These are phyloP conservation scores for Claviceps citrina DNA, from an alignment of 2,329 filamentous ascomycete genomes.

Conservation along the genomic window DNA sequence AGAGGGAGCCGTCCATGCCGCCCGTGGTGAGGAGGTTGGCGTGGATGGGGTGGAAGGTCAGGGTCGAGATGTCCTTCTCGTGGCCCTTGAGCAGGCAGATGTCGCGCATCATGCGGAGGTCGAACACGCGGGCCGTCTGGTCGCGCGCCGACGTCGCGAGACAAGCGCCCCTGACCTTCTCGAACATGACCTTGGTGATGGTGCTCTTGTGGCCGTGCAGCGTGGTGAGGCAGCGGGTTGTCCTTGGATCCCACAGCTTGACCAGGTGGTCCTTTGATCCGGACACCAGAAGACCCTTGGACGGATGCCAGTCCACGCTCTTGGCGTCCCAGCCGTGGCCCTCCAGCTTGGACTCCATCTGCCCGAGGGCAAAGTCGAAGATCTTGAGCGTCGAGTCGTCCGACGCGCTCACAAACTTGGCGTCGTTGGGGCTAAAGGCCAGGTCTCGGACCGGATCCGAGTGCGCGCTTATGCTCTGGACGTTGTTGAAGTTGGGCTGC, in stretches of 20 bases:
- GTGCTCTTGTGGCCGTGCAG: constrained; percentile 96
- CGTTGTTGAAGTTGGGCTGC: constrained; percentile 98
- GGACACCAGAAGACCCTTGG: constrained; percentile 83
- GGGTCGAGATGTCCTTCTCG: constrained; percentile 86
- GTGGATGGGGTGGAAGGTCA: constrained; percentile 90
- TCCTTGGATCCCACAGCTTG: constrained; percentile 96
- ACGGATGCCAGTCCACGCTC: constrained; percentile 92
- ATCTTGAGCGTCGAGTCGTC: constrained; percentile 91
- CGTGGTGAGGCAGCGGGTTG: constrained; percentile 76
- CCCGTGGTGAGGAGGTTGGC: constrained; percentile 79
- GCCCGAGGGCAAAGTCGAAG: constrained; percentile 82
- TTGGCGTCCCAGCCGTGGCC: constrained; percentile 99
- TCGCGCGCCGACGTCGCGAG: constrained; percentile 88
- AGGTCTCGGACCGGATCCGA: constrained; percentile 79
- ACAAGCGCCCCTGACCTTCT: constrained; percentile 67
- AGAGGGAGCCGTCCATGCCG: constrained; percentile 74
- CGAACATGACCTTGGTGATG: constrained; percentile 83
- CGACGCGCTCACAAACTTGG: constrained; percentile 90
- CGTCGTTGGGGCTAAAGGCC: constrained; percentile 83
- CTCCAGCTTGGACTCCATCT: constrained; percentile 66
- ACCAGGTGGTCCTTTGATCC: constrained; percentile 96
- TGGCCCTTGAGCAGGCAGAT: constrained; percentile 86
- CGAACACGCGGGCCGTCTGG: constrained; percentile 83
- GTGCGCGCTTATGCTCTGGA: constrained; percentile 85
- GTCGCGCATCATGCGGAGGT: constrained; percentile 96